Base-by-base conservation (phyloP, 2,329 filamentous ascomycete genomes). In the Phoma herbarum region DNA sequence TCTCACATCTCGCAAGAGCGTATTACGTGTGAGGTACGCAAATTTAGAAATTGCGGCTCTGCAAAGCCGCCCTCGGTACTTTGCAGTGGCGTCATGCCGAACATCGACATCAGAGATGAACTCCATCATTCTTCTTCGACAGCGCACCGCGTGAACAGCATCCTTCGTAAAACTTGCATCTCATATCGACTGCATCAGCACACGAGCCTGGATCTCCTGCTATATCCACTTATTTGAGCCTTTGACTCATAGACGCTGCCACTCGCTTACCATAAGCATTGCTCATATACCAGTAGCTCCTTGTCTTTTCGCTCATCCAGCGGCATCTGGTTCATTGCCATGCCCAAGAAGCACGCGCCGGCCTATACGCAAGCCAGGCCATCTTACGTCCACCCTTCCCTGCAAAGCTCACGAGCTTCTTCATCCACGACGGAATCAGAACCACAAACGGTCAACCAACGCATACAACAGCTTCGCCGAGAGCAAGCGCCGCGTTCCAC, bases 281-380 rank as follows among this genome's bases (percentile, higher is more conserved):
- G 28, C 12, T 46, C 41, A 26, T 18, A 18, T 8, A 35, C 26
- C 29, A 47, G 11, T 29, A 44, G 45, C 52, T 49, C 41, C 18
- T 22, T 35, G 44, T 48, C n/a, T 43, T 28, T 20, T n/a, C 37
- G 33, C 29, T 53, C 50, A 50, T 33, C 28, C 26, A 33, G 44
- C 22, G 35, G 35, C 35, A 37, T 28, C 42, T 52, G 39, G 52
- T 44, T 20, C 49, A 48, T 47, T 53, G 60, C 42, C 63, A 83
- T 83, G 81, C 81, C 81, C 65, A 83, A 82, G 74, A 82, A 82
- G 69, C 77, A 79, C 60, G 72, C 74, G 16, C 77, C 75, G 41
- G 72, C 74, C 57, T 78, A 80, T 63, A 76, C 76, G 52, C 74
- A 77, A 59, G 69, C 77, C 41, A 75, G 79, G 66, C 77, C 77